Conservation (phyloP, 495 filamentous ascomycete genomes). For the Aspergillus bertholletiae region DNA sequence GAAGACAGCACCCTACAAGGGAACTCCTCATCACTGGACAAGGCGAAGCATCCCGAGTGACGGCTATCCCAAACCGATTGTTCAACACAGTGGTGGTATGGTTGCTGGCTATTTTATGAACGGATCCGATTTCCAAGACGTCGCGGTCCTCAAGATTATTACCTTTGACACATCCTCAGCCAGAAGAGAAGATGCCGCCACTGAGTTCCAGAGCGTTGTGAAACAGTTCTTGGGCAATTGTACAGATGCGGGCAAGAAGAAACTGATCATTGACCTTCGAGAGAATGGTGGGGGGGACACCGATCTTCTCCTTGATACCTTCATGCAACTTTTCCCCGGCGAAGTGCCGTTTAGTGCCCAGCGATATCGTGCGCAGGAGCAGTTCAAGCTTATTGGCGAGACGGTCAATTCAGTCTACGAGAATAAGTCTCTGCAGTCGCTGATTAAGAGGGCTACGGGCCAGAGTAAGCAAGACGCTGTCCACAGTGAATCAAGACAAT, state of each 20-base stretch:
- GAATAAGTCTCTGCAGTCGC: not conserved
- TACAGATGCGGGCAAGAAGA: slow-evolving; percentile 31
- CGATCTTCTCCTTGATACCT: slow-evolving; percentile 41
- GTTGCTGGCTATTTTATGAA: slow-evolving; percentile 41
- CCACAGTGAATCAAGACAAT: not conserved
- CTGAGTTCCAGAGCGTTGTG: slow-evolving; percentile 37
- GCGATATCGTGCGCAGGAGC: slow-evolving; percentile 39
- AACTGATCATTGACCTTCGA: slow-evolving; percentile 51
- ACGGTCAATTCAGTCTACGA: not conserved
- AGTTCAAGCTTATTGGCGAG: slow-evolving; percentile 39
- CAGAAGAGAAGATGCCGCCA: slow-evolving; percentile 14
- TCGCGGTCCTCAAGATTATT: slow-evolving; percentile 48
- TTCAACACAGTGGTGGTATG: slow-evolving; percentile 5
- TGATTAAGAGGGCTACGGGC: not conserved
- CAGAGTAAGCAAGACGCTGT: not conserved
- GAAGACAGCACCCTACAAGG: not conserved
- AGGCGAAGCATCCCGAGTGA: slow-evolving; percentile 1
- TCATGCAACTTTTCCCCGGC: slow-evolving; percentile 52
- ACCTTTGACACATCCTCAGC: slow-evolving; percentile 38
- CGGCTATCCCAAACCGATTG: slow-evolving; percentile 10
- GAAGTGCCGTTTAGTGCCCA: slow-evolving; percentile 39
- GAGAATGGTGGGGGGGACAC: slow-evolving; percentile 43
- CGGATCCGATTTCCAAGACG: slow-evolving; percentile 15
- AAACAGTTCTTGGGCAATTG: slow-evolving; percentile 37
- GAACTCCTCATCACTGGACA: not conserved